Percentiles rank a stretch among this genome's conserved stretches.
Evolutionary conservation across 352 stramenopile species (phyloP).

Genomic region (Phytophthora europaea): DNA sequence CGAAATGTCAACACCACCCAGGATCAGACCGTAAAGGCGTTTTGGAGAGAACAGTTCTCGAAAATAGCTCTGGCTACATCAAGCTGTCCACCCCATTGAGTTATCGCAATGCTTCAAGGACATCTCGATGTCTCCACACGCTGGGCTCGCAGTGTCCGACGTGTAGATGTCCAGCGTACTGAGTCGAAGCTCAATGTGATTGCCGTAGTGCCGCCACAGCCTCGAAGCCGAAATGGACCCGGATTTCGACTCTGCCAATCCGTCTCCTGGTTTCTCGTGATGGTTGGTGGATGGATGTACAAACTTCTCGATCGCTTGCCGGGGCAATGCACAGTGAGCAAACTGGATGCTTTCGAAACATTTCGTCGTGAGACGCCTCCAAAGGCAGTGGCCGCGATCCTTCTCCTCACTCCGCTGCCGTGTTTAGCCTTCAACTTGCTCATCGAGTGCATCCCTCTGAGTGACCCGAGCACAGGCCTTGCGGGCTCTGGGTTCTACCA

Average conservation of each 20-base stretch:
- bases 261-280: not conserved
- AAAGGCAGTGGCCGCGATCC: not conserved
- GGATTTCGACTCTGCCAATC: not conserved
- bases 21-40: too few species aligned
- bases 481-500: conserved; percentile 30
- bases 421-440: conserved; percentile 35
- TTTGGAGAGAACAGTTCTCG: not conserved
- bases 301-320: conserved; percentile 18
- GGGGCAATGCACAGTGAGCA: conserved; percentile 41
- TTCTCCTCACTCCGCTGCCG: conserved; percentile 34
- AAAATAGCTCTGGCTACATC: not conserved
- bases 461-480: conserved; percentile 13
- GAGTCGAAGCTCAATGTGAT: not conserved
- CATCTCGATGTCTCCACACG: not conserved
- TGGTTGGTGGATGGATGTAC: not conserved
- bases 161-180: not conserved
- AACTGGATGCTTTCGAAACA: conserved; percentile 29
- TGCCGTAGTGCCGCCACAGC: not conserved
- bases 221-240: not conserved
- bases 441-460: conserved; percentile 38
- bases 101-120: not conserved
- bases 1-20: too few species aligned
- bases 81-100: not conserved
- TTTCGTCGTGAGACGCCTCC: conserved; percentile 13
- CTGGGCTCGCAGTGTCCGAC: not conserved